Evolutionary conservation across 352 stramenopile species (phyloP).

Genomic region (Phytophthora pini): DNA sequence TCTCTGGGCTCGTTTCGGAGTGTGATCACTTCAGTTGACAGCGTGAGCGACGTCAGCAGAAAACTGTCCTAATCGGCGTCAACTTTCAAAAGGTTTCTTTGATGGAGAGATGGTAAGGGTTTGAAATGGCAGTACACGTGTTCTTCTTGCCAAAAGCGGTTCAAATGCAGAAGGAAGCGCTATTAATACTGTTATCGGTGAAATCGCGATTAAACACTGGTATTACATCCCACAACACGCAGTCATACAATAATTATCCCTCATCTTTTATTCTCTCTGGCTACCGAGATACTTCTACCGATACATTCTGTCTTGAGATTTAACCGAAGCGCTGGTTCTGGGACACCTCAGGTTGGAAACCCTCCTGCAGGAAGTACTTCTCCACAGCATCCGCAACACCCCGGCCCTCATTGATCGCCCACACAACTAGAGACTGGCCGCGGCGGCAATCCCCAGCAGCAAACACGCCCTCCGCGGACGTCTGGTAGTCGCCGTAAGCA

Average conservation of each 20-base stretch:
- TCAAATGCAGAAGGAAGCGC: conserved; percentile 32
- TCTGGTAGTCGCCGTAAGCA: conserved; percentile 94
- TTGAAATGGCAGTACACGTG: conserved; percentile 5
- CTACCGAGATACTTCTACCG: conserved; percentile 26
- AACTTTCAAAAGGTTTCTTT: conserved; percentile 2
- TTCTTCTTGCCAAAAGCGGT: conserved; percentile 14
- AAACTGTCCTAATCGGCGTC: conserved; percentile 29
- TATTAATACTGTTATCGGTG: conserved; percentile 5
- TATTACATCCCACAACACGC: too few relatives aligned
- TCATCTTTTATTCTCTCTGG: conserved; percentile 25
- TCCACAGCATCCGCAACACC: conserved; percentile 90
- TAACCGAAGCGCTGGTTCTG: conserved; percentile 84
- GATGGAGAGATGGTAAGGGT: conserved; percentile 9
- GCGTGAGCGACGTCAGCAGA: conserved; percentile 37
- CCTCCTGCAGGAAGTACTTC: conserved; percentile 84
- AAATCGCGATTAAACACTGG: too few relatives aligned
- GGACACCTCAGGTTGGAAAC: conserved; percentile 78
- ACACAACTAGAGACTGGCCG: conserved; percentile 98
- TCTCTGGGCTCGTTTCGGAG: conserved; percentile 24
- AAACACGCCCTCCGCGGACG: conserved; percentile 96
- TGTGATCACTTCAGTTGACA: conserved; percentile 43
- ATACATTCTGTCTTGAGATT: conserved; percentile 31
- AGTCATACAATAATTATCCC: conserved; percentile 40
- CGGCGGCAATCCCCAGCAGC: conserved; percentile 97
- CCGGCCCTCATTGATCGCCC: conserved; percentile 98